phyloP scores from a whole-genome alignment of 306 rosid species.

The apple (Malus domestica) region ASM211411v1 NC_041802.1:30241501-30242000 shows the following conservation, averaged over 20 bases:
- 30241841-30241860: not conserved
- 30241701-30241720: constrained; percentile 65
- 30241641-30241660: constrained; percentile 71
- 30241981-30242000: constrained; percentile 2
- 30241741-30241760: constrained; percentile 53
- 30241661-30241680: constrained; percentile 77
- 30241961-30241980: not conserved
- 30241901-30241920: not conserved
- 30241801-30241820: not conserved
- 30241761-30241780: constrained; percentile 61
- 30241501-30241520: not conserved
- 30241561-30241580: constrained; percentile 52
- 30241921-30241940: not conserved
- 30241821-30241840: not conserved
- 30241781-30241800: constrained; percentile 54
- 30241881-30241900: not conserved
- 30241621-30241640: constrained; percentile 85
- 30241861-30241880: not conserved
- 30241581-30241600: constrained; percentile 98
- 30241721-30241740: constrained; percentile 30
- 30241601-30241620: constrained; percentile 98
- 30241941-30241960: not conserved
- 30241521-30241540: not conserved
- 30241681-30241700: constrained; percentile 94
- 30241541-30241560: not conserved